A percentile compares a stretch with the other conserved stretches of the same genome.
These are phyloP conservation scores for Zopfia rhizophila DNA, from an alignment of 2,329 filamentous ascomycete genomes.

Conservation along the genomic window DNA sequence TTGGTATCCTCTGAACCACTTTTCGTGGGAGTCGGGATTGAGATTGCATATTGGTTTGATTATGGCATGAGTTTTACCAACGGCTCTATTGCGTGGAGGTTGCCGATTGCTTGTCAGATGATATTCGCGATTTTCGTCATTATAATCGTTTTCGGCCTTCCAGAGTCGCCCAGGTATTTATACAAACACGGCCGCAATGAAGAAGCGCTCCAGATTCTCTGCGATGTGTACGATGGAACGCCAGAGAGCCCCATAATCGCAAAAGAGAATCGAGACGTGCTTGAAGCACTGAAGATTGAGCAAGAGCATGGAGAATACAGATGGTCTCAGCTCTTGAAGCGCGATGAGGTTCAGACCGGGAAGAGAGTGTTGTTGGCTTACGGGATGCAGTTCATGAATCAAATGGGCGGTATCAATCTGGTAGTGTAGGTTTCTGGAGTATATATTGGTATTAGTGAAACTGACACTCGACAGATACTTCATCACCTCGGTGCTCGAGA, in stretches of 20 bases:
- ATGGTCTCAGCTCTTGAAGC: constrained; percentile 52
- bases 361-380: constrained; percentile 52
- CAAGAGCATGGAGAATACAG: constrained; percentile 50
- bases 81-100: constrained; percentile 58
- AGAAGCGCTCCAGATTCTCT: constrained; percentile 61
- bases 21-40: constrained; percentile 60
- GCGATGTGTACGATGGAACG: constrained; percentile 59
- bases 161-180: constrained; percentile 40
- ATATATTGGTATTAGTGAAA: not conserved
- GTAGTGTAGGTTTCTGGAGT: constrained; percentile 40
- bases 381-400: constrained; percentile 54
- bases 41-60: constrained; percentile 60
- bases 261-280: constrained; percentile 58
- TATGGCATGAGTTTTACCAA: constrained; percentile 50
- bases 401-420: constrained; percentile 52
- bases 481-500: constrained; percentile 57
- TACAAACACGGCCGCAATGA: constrained; percentile 50
- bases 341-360: constrained; percentile 53
- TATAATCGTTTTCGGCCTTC: constrained; percentile 52
- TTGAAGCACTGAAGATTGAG: constrained; percentile 50
- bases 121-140: constrained; percentile 56
- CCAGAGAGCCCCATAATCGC: constrained; percentile 64
- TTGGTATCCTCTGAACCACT: constrained; percentile 67
- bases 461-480: constrained; percentile 42
- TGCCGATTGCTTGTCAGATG: constrained; percentile 60